phyloP scores from a whole-genome alignment of 108 stramenopile species.

The Parmales sp. region DNA sequence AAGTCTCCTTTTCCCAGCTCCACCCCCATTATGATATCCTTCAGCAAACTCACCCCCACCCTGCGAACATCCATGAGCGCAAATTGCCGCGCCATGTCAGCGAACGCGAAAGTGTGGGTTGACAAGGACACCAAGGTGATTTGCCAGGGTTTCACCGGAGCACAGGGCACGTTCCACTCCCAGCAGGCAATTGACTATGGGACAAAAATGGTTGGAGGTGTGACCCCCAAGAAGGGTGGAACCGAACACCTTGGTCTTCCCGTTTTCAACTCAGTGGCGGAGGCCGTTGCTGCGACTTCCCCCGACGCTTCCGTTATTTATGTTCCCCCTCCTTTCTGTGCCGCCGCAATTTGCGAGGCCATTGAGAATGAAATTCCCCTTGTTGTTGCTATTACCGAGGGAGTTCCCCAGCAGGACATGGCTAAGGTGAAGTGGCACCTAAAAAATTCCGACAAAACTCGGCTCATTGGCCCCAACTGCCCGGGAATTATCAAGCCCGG shows the following conservation, averaged over 20 bases:
- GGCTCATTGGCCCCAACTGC: constrained; percentile 98
- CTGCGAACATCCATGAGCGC: too few relatives aligned
- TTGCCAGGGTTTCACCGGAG: constrained; percentile 98
- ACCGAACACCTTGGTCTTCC: constrained; percentile 82
- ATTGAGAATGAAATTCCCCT: constrained; percentile 88
- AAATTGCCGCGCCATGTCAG: constrained; percentile 60
- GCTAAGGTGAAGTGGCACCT: constrained; percentile 85
- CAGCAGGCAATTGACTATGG: constrained; percentile 94
- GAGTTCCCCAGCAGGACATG: constrained; percentile 99
- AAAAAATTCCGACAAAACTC: constrained; percentile 57
- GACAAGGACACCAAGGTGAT: constrained; percentile 94
- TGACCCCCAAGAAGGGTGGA: constrained; percentile 94
- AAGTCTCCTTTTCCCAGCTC: too few relatives aligned
- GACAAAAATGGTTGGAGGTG: constrained; percentile 95
- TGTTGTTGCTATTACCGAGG: constrained; percentile 98
- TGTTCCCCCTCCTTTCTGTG: constrained; percentile 94
- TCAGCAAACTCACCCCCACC: too few relatives aligned
- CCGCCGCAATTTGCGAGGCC: constrained; percentile 84
- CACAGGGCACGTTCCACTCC: constrained; percentile 47
- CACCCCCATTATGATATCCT: too few relatives aligned
- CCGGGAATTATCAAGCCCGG: constrained; percentile 99
- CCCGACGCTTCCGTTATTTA: constrained; percentile 98
- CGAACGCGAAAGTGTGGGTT: constrained; percentile 89
- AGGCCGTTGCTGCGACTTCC: constrained; percentile 66
- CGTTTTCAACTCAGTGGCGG: constrained; percentile 87